These are phyloP conservation scores for Fragosphaeria purpurea DNA, from an alignment of 2,329 filamentous ascomycete species.

Conservation along the genomic window DNA sequence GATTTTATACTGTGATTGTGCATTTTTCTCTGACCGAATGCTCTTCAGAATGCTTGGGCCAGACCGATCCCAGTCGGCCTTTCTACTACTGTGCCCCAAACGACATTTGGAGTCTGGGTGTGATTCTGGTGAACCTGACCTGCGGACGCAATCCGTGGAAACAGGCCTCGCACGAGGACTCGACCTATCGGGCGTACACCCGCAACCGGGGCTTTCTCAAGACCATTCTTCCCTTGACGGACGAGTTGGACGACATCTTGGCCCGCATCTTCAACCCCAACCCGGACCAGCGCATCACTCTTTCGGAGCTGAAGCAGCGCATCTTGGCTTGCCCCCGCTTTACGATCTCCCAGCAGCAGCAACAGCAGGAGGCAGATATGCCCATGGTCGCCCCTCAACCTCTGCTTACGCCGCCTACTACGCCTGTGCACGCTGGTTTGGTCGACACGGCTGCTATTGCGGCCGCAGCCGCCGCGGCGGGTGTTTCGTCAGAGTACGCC, in stretches of 20 bases:
- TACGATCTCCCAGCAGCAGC: conserved; percentile 34
- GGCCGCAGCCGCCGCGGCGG: background rate
- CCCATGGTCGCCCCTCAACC: conserved; percentile 16
- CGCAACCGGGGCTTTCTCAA: conserved; percentile 80
- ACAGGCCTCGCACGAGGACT: conserved; percentile 84
- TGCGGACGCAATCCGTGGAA: conserved; percentile 99
- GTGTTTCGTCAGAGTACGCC: conserved; percentile 1
- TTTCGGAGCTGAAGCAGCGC: conserved; percentile 66
- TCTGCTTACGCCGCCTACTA: conserved; percentile 31
- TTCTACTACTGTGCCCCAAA: conserved; percentile 90
- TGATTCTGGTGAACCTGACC: conserved; percentile 93
- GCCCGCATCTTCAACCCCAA: conserved; percentile 79
- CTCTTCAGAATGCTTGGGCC: conserved; percentile 73
- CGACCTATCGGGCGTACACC: conserved; percentile 85
- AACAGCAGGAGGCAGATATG: conserved; percentile 3
- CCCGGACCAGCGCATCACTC: conserved; percentile 70
- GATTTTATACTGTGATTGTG: background rate
- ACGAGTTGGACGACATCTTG: conserved; percentile 81
- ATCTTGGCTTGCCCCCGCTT: conserved; percentile 71
- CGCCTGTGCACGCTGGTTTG: conserved; percentile 35
- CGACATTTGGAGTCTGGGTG: conserved; percentile 96
- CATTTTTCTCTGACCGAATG: conserved; percentile 1
- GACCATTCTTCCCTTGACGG: conserved; percentile 82
- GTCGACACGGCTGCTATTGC: conserved; percentile 17
- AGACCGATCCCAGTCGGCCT: conserved; percentile 53